Base-by-base conservation (phyloP, 2,329 filamentous ascomycete genomes). In the Cercospora sesami region DNA sequence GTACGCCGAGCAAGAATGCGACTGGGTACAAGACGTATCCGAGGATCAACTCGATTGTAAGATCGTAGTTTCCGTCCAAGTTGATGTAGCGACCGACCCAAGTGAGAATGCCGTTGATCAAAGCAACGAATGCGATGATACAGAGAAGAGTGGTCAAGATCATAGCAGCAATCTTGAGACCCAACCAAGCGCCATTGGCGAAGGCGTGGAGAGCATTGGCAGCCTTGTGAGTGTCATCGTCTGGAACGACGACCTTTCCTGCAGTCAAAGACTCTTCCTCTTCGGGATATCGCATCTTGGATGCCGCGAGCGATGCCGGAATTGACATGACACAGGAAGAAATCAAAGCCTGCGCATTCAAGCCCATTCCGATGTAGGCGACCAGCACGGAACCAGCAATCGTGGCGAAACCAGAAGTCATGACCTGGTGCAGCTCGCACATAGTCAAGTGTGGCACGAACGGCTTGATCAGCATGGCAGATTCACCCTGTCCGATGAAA, bases 321-420 rank as follows among this genome's bases (percentile, higher is more conserved):
- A 97, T 97, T 74, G 91, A 94, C 94, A 97, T 97, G 79, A 97
- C 93, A 78, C 93, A 97, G 7, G 91, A 94, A 2, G 92, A 96
- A 30, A 97, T 90, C 58, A 97, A 84, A 3, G 92, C 93, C 78
- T 96, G 91, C 0, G 91, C 84, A 79, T 93, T 95, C 65, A 97
- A 85, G 48, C 93, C 93, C 75, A 97, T 88, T 30, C 85, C 83
- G 71, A 97, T 94, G 80, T 96, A 97, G 14, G 91, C 91, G 30
- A 95, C 90, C 42, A 97, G 83, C 12, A 96, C 92, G 75, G 90
- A 93, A 69, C 94, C 94, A 12, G 93, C 91, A 74, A 97, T 97
- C 58, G 94, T 97, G 26, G 94, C 93, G 74, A 96, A 96, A 70
- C 93, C 94, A 72, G 91, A 96, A 64, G 90, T 91, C 92, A 97